Conservation (phyloP, 208 protist species). For the Leptomonas seymouri region DNA sequence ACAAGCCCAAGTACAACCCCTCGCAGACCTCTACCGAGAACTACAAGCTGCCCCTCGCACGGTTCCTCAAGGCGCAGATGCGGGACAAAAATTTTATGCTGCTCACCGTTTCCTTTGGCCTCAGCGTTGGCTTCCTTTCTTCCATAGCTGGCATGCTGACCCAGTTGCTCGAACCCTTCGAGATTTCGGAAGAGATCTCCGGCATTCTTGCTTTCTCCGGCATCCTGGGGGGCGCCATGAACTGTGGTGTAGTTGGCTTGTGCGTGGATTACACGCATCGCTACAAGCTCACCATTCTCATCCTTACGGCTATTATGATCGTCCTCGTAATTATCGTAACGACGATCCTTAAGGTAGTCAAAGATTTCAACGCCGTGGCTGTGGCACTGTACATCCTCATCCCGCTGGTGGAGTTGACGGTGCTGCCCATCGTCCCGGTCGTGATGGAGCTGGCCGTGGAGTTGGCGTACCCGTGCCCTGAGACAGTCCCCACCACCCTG, state of each 20-base stretch:
- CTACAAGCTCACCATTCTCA: constrained; percentile 39
- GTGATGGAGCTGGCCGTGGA: constrained; percentile 63
- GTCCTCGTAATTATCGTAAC: constrained; percentile 23
- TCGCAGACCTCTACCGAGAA: constrained; percentile 31
- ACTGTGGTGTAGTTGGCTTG: constrained; percentile 39
- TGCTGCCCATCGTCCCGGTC: constrained; percentile 51
- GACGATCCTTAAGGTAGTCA: constrained; percentile 21
- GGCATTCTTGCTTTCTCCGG: constrained; percentile 52
- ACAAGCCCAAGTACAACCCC: constrained; percentile 35
- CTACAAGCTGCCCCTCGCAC: constrained; percentile 17
- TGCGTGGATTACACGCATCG: constrained; percentile 36
- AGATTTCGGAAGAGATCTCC: constrained; percentile 36
- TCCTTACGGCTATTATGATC: constrained; percentile 11
- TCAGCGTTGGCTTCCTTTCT: constrained; percentile 38
- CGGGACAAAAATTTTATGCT: constrained; percentile 38
- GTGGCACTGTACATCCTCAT: constrained; percentile 37
- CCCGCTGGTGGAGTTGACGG: constrained; percentile 39
- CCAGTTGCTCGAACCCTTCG: constrained; percentile 56
- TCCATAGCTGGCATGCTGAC: constrained; percentile 42
- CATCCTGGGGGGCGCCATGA: constrained; percentile 41
- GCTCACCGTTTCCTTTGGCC: constrained; percentile 42
- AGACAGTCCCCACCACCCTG: constrained; percentile 42
- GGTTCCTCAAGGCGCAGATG: constrained; percentile 34
- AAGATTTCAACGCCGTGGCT: neutral
- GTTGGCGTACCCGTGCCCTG: constrained; percentile 52